Conservation (phyloP, 2,329 filamentous ascomycete genomes). For the Esteya vermicola region DNA sequence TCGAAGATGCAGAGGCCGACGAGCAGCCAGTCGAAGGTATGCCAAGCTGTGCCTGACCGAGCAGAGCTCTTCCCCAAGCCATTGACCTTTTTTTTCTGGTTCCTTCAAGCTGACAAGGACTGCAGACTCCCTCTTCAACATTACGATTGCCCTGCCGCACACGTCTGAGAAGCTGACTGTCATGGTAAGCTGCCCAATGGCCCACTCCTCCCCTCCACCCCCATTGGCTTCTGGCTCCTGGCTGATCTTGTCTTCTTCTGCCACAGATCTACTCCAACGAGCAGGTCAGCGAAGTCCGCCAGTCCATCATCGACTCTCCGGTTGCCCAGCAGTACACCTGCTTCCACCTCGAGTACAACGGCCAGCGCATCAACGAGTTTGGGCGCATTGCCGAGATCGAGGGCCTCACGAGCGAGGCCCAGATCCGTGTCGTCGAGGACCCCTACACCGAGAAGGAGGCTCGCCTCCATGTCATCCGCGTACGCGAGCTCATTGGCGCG, state of each 20-base stretch:
- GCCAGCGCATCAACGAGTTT: constrained; percentile 87
- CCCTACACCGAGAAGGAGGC: constrained; percentile 98
- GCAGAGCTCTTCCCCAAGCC: too few relatives aligned
- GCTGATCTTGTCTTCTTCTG: constrained; percentile 3
- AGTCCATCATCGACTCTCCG: constrained; percentile 88
- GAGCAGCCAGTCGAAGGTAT: constrained; percentile 20
- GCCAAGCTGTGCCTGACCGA: background rate
- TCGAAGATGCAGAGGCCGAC: constrained; percentile 10
- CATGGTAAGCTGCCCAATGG: constrained; percentile 45
- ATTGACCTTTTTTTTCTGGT: too few relatives aligned
- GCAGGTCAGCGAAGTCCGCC: constrained; percentile 92
- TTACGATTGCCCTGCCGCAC: constrained; percentile 73
- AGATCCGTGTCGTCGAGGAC: constrained; percentile 75
- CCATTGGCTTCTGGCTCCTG: background rate
- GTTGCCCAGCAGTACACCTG: constrained; percentile 94
- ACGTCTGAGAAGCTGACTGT: constrained; percentile 67
- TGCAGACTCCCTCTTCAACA: constrained; percentile 36
- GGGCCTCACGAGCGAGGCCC: constrained; percentile 61
- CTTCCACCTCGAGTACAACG: constrained; percentile 90
- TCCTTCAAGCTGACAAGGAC: too few relatives aligned
- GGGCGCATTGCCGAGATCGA: constrained; percentile 81
- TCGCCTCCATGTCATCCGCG: constrained; percentile 80
- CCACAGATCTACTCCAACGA: constrained; percentile 75
- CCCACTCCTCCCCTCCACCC: background rate
- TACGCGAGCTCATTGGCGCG: constrained; percentile 85